Base-by-base conservation (phyloP, 371 early-diverging fungal species). In the Conidiobolus incongruus region DNA sequence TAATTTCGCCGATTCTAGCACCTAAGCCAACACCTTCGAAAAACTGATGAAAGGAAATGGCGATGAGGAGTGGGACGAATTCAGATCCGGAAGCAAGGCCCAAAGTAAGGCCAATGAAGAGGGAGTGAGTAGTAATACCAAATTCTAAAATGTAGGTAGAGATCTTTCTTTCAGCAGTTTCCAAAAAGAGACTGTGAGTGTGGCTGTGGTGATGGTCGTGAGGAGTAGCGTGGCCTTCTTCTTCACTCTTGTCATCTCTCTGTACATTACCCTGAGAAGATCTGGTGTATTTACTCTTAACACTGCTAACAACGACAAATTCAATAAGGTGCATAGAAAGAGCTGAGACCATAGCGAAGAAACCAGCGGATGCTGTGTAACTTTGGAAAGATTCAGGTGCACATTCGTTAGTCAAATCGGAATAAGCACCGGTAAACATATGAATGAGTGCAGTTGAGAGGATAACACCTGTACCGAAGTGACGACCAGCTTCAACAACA, bases 11-110 rank as follows among this genome's bases (percentile, higher is more conserved):
- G 32, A 87, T 65, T 20, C 83, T 65, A 29, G 75, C 63, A 16
- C 83, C 81, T 15, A 87, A 57, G 0, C 87, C 87, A 37, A 84
- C 52, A 23, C 91, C 90, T 59, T 89, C 90, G 54, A 85, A 83
- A 55, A 82, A 65, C 61, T 91, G 90, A 58, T 92, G 92, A 62
- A 89, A 87, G 20, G 65, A 62, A 22, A 90, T 63, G 1, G 90
- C 90, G 40, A 81, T 61, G 7, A 83, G 54, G 11, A 89, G 68
- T 0, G 77, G 63, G 11, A 56, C 54, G 53, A 81, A 84, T 13
- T 65, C 68, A 1, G 61, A 54, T 28, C 67, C 73, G 4, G 62
- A 58, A 0, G 80, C 58, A 21, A 72, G 70, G 1, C 83, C 78
- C 15, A 92, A 59, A 1, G 81, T 65, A 22, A 89, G 47, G 7